A percentile compares a stretch with the other conserved stretches of the same genome.
Conservation (phyloP, 371 early-diverging fungal genomes). For the Actinomucor elegans region DNA sequence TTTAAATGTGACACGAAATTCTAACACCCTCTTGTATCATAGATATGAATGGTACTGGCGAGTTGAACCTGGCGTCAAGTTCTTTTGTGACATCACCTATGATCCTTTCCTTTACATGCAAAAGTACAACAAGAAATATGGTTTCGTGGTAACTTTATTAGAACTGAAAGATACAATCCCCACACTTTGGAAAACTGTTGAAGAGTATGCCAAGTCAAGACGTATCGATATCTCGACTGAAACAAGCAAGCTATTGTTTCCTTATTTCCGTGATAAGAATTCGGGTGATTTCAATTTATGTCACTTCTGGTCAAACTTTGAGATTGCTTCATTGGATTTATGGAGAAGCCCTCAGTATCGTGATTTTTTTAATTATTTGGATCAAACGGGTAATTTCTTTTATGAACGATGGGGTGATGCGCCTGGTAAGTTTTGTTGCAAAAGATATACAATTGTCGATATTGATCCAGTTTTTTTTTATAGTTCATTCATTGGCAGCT, state of each 20-base stretch:
- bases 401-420: slow-evolving; percentile 77
- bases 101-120: slow-evolving; percentile 85
- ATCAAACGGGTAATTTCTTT: slow-evolving; percentile 67
- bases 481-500: slow-evolving; percentile 89
- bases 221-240: slow-evolving; percentile 38
- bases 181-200: slow-evolving; percentile 69
- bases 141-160: slow-evolving; percentile 67
- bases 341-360: slow-evolving; percentile 68
- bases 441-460: not conserved
- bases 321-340: slow-evolving; percentile 84
- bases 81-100: slow-evolving; percentile 79
- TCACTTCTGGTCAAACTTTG: slow-evolving; percentile 94
- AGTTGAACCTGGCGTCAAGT: slow-evolving; percentile 83
- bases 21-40: not conserved
- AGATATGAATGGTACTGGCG: slow-evolving; percentile 92
- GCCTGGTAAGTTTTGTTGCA: slow-evolving; percentile 22
- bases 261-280: slow-evolving; percentile 44
- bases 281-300: slow-evolving; percentile 64
- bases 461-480: not conserved
- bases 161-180: slow-evolving; percentile 79
- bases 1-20: not conserved
- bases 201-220: slow-evolving; percentile 49
- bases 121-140: slow-evolving; percentile 76
- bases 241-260: slow-evolving; percentile 32
- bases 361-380: slow-evolving; percentile 62